Evolutionary conservation across 768 basidiomycete genomes (phyloP), one percentile per base, ranked within the genome.

Genomic region (Rhodotorula toruloides): DNA sequence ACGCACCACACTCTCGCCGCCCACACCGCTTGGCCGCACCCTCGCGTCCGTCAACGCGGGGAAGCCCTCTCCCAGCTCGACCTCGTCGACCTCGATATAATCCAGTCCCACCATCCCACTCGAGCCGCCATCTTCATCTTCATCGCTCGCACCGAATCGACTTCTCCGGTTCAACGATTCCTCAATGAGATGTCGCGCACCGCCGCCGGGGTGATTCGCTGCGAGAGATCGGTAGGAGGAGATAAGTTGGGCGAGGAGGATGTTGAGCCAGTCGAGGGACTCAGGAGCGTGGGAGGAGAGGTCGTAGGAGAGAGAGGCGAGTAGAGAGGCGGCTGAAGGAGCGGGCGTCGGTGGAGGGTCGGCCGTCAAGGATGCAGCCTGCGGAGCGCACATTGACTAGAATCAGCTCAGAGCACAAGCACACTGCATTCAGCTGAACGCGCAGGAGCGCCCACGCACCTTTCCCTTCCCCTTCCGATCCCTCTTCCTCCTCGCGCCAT

Each of bases 181-280:
- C 63, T 81, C 80, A 12, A 80, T 74, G 46, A 76, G 71, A 25
- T 72, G 75, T 42, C 77, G 68, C 6, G 79, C 79, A 2, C 80
- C 80, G 25, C 71, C 72, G 4, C 49, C 50, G 13, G 60, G 27
- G 36, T 66, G 59, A 16, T 57, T 40, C 16, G 52, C 54, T 1
- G 67, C 72, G 40, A 69, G 62, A 31, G 40, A 2, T 37, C 72
- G 70, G 50, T 74, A 74, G 5, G 69, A 65, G 21, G 55, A 48
- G 25, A 73, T 50, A 17, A 71, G 92, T 82, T 96, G 90, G 54
- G 84, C 85, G 62, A 91, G 78, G 39, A 99, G 81, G 29, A 84
- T 80, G 76, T 96, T 98, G 67, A 98, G 83, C 96, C 96, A 98
- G 74, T 90, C 89, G 32, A 87, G 83, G 1, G 90, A 88, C 77